A percentile compares a stretch with the other conserved stretches of the same genome.
These are phyloP conservation scores for Lachnellula subtilissima DNA, from an alignment of 2,329 filamentous ascomycete genomes.

Conservation along the genomic window DNA sequence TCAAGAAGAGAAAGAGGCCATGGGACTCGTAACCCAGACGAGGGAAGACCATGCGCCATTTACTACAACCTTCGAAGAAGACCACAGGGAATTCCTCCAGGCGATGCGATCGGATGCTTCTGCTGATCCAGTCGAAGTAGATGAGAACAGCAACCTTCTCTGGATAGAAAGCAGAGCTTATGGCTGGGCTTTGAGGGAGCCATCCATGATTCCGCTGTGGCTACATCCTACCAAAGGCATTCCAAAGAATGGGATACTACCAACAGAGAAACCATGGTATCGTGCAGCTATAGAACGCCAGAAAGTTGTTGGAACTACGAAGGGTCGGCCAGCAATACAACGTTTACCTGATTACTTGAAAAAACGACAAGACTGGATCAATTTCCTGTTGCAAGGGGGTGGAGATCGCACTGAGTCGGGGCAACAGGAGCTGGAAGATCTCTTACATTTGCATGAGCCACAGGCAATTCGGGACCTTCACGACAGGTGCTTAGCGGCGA, in stretches of 20 bases:
- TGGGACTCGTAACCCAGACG: constrained; percentile 14
- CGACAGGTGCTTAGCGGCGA: background rate
- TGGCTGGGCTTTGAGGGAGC: constrained; percentile 18
- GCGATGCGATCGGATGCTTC: constrained; percentile 14
- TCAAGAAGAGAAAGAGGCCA: constrained; percentile 7
- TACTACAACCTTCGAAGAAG: constrained; percentile 13
- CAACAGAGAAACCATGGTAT: constrained; percentile 9
- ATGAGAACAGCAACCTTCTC: constrained; percentile 18
- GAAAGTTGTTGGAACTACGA: background rate
- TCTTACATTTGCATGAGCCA: background rate
- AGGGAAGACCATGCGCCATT: constrained; percentile 24
- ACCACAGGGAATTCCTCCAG: constrained; percentile 19
- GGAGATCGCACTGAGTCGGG: background rate
- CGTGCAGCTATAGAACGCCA: background rate
- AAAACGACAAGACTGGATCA: constrained; percentile 1
- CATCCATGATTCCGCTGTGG: constrained; percentile 25
- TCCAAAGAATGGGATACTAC: background rate
- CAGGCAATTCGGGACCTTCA: background rate
- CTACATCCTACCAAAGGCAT: constrained; percentile 23
- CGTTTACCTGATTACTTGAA: constrained; percentile 1
- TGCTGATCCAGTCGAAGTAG: constrained; percentile 13
- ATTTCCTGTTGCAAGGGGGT: background rate
- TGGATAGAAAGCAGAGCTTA: constrained; percentile 23
- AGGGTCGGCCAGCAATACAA: background rate
- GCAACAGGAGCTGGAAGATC: background rate